phyloP scores from a whole-genome alignment of 495 filamentous ascomycete genomes.

The Neurospora sp. region DNA sequence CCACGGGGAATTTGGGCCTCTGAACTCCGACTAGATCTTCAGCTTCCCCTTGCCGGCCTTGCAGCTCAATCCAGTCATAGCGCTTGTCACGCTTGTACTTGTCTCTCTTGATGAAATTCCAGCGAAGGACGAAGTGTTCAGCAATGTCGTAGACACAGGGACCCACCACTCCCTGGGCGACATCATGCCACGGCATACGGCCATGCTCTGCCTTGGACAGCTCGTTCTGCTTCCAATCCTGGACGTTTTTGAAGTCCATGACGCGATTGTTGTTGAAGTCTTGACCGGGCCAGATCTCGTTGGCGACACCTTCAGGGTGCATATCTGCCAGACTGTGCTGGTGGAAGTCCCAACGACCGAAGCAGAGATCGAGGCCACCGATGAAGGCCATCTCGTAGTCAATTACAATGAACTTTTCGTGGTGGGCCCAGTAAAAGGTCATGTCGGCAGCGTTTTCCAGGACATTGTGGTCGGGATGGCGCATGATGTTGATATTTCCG shows the following conservation, averaged over 20 bases:
- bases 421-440: slow-evolving; percentile 98
- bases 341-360: slow-evolving; percentile 82
- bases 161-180: slow-evolving; percentile 80
- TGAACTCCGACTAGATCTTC: slow-evolving; percentile 84
- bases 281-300: slow-evolving; percentile 89
- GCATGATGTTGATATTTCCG: slow-evolving; percentile 81
- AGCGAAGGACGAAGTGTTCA: slow-evolving; percentile 88
- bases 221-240: slow-evolving; percentile 88
- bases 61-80: slow-evolving; percentile 75
- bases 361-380: slow-evolving; percentile 91
- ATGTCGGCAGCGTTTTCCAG: slow-evolving; percentile 91
- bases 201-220: slow-evolving; percentile 87
- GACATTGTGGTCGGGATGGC: slow-evolving; percentile 92
- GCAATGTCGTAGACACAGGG: slow-evolving; percentile 91
- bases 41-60: slow-evolving; percentile 67
- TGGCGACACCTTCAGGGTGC: slow-evolving; percentile 69
- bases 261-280: slow-evolving; percentile 94
- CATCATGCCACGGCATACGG: slow-evolving; percentile 97
- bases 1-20: slow-evolving; percentile 73
- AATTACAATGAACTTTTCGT: slow-evolving; percentile 93
- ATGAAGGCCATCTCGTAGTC: slow-evolving; percentile 87
- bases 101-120: slow-evolving; percentile 96
- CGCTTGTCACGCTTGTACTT: slow-evolving; percentile 83
- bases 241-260: slow-evolving; percentile 87
- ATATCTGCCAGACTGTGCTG: slow-evolving; percentile 83